Conservation (phyloP, 2,329 filamentous ascomycete species). For the Erysiphe pulchra region DNA sequence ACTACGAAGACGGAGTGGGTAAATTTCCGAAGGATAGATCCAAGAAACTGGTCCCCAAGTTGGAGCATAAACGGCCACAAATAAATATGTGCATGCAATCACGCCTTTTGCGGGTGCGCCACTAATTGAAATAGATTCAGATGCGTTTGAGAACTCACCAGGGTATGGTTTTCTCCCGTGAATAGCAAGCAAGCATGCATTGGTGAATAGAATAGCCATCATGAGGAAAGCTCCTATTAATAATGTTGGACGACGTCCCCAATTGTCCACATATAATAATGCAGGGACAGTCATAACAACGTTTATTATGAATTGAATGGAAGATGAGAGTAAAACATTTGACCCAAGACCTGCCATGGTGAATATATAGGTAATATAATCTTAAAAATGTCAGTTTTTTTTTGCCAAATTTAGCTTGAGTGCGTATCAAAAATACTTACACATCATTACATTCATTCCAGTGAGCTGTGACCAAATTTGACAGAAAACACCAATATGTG, state of each 20-base stretch:
- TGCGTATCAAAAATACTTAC: conserved; percentile 24
- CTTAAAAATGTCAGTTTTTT: conserved; percentile 31
- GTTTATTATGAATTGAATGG: conserved; percentile 57
- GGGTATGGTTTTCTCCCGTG: conserved; percentile 16
- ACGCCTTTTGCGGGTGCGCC: conserved; percentile 27
- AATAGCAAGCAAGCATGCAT: conserved; percentile 20
- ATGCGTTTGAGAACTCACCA: conserved; percentile 15
- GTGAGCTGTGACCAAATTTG: conserved; percentile 58
- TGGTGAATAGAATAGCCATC: conserved; percentile 19
- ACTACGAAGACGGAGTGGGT: conserved; percentile 21
- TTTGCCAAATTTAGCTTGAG: not conserved
- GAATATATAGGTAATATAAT: conserved; percentile 30
- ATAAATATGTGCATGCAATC: conserved; percentile 39
- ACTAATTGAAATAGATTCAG: conserved; percentile 22
- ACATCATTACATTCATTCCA: conserved; percentile 55
- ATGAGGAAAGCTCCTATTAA: conserved; percentile 24
- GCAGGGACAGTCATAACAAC: conserved; percentile 56
- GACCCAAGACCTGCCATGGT: conserved; percentile 41
- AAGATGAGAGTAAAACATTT: conserved; percentile 35
- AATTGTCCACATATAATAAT: conserved; percentile 46
- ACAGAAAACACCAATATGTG: conserved; percentile 42
- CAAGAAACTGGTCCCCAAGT: conserved; percentile 25
- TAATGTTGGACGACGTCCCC: conserved; percentile 45
- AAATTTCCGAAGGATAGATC: conserved; percentile 25
- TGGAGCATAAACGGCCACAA: conserved; percentile 27